Conservation (phyloP, 805 yeast genomes). For the Vanderwaltozyma tropicalis region DNA sequence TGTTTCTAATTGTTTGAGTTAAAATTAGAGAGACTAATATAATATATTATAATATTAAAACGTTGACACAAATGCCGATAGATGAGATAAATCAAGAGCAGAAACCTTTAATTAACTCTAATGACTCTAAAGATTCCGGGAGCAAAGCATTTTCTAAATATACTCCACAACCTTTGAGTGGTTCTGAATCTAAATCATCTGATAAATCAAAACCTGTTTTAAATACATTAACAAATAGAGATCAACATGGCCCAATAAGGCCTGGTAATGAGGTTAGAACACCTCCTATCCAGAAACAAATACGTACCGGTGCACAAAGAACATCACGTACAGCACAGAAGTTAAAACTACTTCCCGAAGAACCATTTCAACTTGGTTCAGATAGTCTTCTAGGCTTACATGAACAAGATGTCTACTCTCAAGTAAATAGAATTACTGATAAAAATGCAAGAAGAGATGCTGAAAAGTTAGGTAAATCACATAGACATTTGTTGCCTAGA, state of each 20-base stretch:
- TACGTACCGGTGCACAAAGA: conserved; percentile 51
- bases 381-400: conserved; percentile 7
- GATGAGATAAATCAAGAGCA: background rate
- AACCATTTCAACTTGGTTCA: conserved; percentile 27
- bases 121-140: background rate
- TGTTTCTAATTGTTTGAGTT: too few species aligned
- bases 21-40: too few species aligned
- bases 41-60: too few species aligned
- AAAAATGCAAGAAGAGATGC: conserved; percentile 89
- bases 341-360: conserved; percentile 59
- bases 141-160: conserved; percentile 2
- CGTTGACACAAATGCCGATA: conserved; percentile 3
- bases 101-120: background rate
- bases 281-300: background rate
- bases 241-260: too few species aligned
- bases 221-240: background rate
- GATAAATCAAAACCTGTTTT: background rate
- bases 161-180: background rate
- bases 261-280: background rate
- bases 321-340: conserved; percentile 67
- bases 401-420: conserved; percentile 61
- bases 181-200: background rate
- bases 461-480: conserved; percentile 71
- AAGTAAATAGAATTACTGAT: conserved; percentile 74
- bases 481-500: conserved; percentile 72